Evolutionary conservation across 495 filamentous ascomycete species (phyloP).

Genomic region (Lasiosphaeria miniovina): DNA sequence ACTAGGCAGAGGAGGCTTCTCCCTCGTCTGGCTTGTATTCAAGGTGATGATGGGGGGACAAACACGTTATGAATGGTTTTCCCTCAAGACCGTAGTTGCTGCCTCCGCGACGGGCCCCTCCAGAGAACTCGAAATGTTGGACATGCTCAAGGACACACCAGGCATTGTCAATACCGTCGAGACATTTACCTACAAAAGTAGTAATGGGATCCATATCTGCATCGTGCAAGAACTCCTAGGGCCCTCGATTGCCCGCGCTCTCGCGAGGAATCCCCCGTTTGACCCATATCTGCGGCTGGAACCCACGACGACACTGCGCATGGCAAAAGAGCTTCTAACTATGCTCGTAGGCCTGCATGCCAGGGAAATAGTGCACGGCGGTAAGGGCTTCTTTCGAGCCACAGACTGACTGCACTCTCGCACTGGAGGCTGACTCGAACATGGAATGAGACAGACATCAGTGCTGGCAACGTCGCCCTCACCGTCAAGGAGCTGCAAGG

Average conservation of each 20-base stretch:
- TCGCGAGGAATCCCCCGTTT: conserved; percentile 18
- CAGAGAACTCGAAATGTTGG: conserved; percentile 15
- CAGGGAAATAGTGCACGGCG: conserved; percentile 31
- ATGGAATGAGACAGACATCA: conserved; percentile 16
- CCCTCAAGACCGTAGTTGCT: conserved; percentile 36
- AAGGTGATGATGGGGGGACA: not conserved
- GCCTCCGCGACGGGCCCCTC: conserved; percentile 15
- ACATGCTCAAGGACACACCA: conserved; percentile 9
- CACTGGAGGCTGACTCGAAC: too few species aligned
- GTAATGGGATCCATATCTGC: conserved; percentile 45
- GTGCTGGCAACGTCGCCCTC: conserved; percentile 20
- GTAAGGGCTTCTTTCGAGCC: conserved; percentile 8
- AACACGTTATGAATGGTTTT: conserved; percentile 25
- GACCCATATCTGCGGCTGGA: not conserved
- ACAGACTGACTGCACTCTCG: too few species aligned
- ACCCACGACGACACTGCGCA: not conserved
- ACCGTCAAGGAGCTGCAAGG: conserved; percentile 17
- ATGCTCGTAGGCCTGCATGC: conserved; percentile 30
- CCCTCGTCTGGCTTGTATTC: not conserved
- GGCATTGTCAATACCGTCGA: conserved; percentile 39
- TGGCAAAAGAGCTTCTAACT: conserved; percentile 18
- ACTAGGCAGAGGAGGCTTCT: not conserved
- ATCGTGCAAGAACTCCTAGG: conserved; percentile 46
- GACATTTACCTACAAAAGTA: conserved; percentile 37
- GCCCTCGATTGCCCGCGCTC: conserved; percentile 25